Evolutionary conservation across 495 filamentous ascomycete species (phyloP).

Genomic region (Staphylotrichum tortipilum): DNA sequence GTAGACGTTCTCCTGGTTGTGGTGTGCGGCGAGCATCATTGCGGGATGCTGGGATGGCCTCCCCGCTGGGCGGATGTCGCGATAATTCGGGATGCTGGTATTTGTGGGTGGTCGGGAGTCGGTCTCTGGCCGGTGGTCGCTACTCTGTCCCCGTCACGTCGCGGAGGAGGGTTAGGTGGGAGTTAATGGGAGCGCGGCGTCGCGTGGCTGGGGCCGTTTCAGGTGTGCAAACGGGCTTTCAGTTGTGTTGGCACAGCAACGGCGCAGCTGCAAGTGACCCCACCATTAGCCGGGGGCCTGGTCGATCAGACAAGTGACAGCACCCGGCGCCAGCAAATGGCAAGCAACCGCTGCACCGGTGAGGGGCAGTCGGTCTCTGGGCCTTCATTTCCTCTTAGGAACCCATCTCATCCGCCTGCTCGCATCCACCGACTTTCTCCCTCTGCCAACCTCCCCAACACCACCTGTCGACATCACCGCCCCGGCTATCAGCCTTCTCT

Average conservation of each 20-base stretch:
- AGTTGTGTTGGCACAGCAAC: slow-evolving; percentile 24
- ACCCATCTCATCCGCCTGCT: slow-evolving; percentile 6
- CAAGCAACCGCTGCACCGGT: slow-evolving; percentile 18
- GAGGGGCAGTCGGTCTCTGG: slow-evolving; percentile 27
- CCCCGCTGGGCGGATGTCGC: slow-evolving; percentile 7
- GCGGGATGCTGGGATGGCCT: slow-evolving; percentile 11
- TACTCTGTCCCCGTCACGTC: no score
- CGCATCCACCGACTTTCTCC: slow-evolving; percentile 15
- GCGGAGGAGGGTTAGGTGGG: no score
- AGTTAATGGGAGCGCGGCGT: not conserved
- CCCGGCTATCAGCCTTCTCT: slow-evolving; percentile 7
- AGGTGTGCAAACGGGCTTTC: not conserved
- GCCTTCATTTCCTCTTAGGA: slow-evolving; percentile 21
- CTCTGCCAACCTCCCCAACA: slow-evolving; percentile 8
- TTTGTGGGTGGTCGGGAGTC: not conserved
- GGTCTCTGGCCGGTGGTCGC: no score
- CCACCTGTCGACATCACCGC: slow-evolving; percentile 10
- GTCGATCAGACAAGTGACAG: slow-evolving; percentile 25
- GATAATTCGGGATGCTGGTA: not conserved
- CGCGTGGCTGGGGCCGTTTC: slow-evolving; percentile 1
- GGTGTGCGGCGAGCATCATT: slow-evolving; percentile 63
- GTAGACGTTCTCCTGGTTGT: slow-evolving; percentile 83
- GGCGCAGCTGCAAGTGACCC: slow-evolving; percentile 12
- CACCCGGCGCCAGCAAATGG: slow-evolving; percentile 22
- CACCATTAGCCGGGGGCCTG: slow-evolving; percentile 20